phyloP scores from a whole-genome alignment of 1,139 yeast genomes.

The Debaryomyces nepalensis region DNA sequence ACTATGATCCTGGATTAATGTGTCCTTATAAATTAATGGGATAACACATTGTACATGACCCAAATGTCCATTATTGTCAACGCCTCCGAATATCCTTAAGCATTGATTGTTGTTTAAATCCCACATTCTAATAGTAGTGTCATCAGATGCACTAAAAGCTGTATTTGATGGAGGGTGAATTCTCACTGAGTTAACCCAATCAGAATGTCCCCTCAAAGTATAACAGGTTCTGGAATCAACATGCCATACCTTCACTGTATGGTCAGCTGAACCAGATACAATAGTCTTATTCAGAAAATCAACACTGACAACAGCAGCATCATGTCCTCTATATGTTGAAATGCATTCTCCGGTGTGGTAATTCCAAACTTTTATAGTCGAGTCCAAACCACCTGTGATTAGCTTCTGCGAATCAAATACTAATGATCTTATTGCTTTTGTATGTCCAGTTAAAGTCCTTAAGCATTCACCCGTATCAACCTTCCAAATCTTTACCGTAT shows the following conservation, averaged over 20 bases:
- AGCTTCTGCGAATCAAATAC: conserved; percentile 87
- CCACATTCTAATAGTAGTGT: conserved; percentile 94
- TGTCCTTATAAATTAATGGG: conserved; percentile 71
- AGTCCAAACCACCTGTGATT: conserved; percentile 90
- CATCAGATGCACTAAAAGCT: conserved; percentile 88
- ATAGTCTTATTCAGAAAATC: conserved; percentile 80
- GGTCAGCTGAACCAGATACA: conserved; percentile 93
- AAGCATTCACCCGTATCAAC: conserved; percentile 75
- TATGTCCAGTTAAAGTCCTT: conserved; percentile 81
- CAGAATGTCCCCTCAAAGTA: conserved; percentile 90
- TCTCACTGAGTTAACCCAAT: conserved; percentile 89
- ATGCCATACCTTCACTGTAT: conserved; percentile 94
- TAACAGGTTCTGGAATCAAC: conserved; percentile 91
- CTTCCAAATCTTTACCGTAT: conserved; percentile 90
- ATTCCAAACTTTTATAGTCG: conserved; percentile 94
- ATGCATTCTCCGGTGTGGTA: conserved; percentile 92
- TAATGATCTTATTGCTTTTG: conserved; percentile 81
- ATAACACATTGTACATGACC: conserved; percentile 92
- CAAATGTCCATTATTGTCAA: conserved; percentile 70
- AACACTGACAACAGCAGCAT: conserved; percentile 81
- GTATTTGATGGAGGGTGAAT: conserved; percentile 80
- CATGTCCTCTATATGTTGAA: conserved; percentile 82
- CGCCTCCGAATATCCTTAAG: conserved; percentile 75
- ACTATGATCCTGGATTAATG: conserved; percentile 45
- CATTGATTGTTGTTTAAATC: conserved; percentile 81